These are phyloP conservation scores for Fraxinus xanthoxyloides DNA, from an alignment of 305 asterid genomes.

Conservation along the genomic window DNA sequence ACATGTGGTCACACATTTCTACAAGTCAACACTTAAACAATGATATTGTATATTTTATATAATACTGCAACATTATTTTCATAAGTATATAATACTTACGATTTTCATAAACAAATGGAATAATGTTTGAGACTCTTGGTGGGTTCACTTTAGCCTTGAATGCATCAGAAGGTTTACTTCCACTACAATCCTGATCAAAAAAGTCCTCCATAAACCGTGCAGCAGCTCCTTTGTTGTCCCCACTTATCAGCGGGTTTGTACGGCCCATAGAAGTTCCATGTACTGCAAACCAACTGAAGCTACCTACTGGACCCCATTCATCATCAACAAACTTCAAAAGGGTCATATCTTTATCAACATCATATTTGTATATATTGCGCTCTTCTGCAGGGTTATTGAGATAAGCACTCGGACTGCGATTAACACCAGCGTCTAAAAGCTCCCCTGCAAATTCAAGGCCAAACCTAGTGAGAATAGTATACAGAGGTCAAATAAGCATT, in stretches of 20 bases:
- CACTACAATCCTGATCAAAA: slow-evolving; percentile 57
- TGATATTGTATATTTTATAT: neutral
- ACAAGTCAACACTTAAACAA: neutral
- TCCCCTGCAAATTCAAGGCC: slow-evolving; percentile 62
- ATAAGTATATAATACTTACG: slow-evolving; percentile 50
- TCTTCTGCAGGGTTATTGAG: slow-evolving; percentile 87
- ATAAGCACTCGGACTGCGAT: slow-evolving; percentile 96
- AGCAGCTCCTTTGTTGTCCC: slow-evolving; percentile 99
- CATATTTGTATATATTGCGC: slow-evolving; percentile 75
- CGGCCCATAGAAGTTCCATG: slow-evolving; percentile 99
- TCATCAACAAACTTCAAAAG: slow-evolving; percentile 88
- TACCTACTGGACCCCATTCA: slow-evolving; percentile 98
- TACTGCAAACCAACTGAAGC: slow-evolving; percentile 98
- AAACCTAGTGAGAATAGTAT: slow-evolving; percentile 21
- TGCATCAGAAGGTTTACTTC: slow-evolving; percentile 26
- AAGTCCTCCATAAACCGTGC: slow-evolving; percentile 98
- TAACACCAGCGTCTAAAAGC: slow-evolving; percentile 81
- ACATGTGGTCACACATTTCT: neutral
- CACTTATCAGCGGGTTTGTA: slow-evolving; percentile 84
- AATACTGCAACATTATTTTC: neutral
- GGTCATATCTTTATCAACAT: slow-evolving; percentile 91
- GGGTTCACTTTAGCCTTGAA: slow-evolving; percentile 34
- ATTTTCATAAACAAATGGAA: slow-evolving; percentile 51
- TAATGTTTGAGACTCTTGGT: slow-evolving; percentile 81
- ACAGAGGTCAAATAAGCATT: neutral